Evolutionary conservation across 2,329 filamentous ascomycete species (phyloP).

Genomic region (Penicillium polonicum): DNA sequence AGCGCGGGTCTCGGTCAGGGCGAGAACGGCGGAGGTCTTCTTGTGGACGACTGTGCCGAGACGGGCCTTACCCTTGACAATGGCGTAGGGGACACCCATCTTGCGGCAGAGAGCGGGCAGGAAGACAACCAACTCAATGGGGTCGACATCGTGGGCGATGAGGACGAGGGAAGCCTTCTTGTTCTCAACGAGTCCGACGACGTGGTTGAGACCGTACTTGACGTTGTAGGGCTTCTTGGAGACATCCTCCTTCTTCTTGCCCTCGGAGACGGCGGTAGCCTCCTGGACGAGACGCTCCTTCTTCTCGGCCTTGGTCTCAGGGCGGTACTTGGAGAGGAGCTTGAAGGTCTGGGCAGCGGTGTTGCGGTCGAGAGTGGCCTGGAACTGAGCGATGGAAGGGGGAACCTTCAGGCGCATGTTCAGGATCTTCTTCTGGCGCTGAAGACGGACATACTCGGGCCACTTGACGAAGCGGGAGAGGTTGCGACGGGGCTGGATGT

Average conservation of each 20-base stretch:
- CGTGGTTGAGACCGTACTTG: conserved; percentile 99
- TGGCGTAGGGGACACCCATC: conserved; percentile 99
- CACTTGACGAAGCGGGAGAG: conserved; percentile 98
- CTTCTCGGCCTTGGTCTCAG: conserved; percentile 99
- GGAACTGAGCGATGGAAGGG: conserved; percentile 95
- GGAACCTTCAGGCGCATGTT: conserved; percentile 98
- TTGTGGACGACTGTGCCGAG: conserved; percentile 99
- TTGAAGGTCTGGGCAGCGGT: conserved; percentile 96
- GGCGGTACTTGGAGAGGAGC: conserved; percentile 99
- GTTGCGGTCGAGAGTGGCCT: conserved; percentile 94
- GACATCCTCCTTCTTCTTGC: conserved; percentile 99
- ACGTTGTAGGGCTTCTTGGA: conserved; percentile 99
- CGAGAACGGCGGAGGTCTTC: conserved; percentile 98
- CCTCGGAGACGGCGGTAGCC: conserved; percentile 94
- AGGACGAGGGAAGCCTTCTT: conserved; percentile 99
- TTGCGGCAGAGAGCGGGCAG: conserved; percentile 98
- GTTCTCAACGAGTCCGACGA: conserved; percentile 95
- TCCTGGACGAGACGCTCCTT: conserved; percentile 99
- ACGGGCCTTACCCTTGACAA: conserved; percentile 99
- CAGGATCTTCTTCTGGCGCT: conserved; percentile 93
- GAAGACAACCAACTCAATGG: conserved; percentile 99
- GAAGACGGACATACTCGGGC: conserved; percentile 98
- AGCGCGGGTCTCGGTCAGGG: conserved; percentile 90
- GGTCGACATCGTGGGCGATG: conserved; percentile 99
- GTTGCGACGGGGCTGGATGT: conserved; percentile 96